Evolutionary conservation across 257 asterid genomes (phyloP).

Genomic region (Nicotiana paniculata): DNA sequence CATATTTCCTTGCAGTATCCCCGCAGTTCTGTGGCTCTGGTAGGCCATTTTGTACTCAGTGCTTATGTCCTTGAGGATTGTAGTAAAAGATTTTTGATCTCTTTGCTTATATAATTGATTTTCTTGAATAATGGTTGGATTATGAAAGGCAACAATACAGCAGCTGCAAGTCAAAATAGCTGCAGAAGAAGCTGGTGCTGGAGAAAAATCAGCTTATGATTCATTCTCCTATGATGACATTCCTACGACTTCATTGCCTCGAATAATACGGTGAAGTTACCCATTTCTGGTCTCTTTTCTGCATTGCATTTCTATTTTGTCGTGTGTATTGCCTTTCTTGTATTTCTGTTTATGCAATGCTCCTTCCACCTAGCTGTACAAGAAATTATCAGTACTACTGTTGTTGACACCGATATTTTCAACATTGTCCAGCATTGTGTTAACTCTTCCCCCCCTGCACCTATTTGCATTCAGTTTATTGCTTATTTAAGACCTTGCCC

Average conservation of each 20-base stretch:
- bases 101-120: constrained; percentile 6
- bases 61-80: not conserved
- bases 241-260: constrained; percentile 68
- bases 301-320: not conserved
- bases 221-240: constrained; percentile 59
- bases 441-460: not conserved
- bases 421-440: not conserved
- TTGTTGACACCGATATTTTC: not conserved
- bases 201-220: constrained; percentile 76
- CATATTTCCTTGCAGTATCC: constrained; percentile 64
- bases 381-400: not conserved
- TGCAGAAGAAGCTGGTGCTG: constrained; percentile 76
- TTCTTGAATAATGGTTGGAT: constrained; percentile 23
- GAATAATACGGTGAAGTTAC: constrained; percentile 50
- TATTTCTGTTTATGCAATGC: not conserved
- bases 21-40: constrained; percentile 43
- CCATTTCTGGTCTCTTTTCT: not conserved
- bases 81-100: not conserved
- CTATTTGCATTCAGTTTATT: not conserved
- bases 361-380: not conserved
- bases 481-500: not conserved
- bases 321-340: not conserved
- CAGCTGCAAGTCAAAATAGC: constrained; percentile 72
- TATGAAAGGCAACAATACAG: constrained; percentile 40
- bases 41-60: constrained; percentile 15